Percentiles rank a stretch among this genome's conserved stretches.
These are phyloP conservation scores for Spathaspora arborariae DNA, from an alignment of 805 yeast species.

Conservation along the genomic window DNA sequence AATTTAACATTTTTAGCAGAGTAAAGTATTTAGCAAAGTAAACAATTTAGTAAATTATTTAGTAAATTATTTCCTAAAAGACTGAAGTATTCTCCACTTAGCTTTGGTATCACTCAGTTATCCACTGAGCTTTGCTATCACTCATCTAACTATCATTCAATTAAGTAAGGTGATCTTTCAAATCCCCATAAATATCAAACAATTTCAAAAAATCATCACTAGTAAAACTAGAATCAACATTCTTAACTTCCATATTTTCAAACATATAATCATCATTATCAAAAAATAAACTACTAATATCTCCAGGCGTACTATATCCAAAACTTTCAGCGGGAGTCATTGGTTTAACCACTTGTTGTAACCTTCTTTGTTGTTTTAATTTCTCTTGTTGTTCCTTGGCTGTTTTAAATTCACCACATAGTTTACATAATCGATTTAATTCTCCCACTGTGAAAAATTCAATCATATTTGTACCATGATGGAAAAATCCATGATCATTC, in stretches of 20 bases:
- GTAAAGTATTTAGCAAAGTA: too few species aligned
- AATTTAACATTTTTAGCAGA: too few species aligned
- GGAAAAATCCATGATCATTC: constrained; percentile 23
- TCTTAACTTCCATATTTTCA: constrained; percentile 9
- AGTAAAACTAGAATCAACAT: constrained; percentile 9
- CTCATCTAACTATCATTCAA: too few species aligned
- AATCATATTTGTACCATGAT: constrained; percentile 37
- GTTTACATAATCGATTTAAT: constrained; percentile 28
- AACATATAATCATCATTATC: constrained; percentile 6
- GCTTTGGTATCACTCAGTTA: too few species aligned
- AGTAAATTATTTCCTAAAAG: too few species aligned
- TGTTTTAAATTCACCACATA: constrained; percentile 36
- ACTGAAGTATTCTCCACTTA: too few species aligned
- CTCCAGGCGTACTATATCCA: background rate
- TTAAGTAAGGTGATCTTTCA: too few species aligned
- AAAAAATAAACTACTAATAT: background rate
- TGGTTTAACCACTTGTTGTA: background rate
- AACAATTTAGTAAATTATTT: too few species aligned
- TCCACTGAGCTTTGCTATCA: too few species aligned
- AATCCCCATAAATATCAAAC: constrained; percentile 33
- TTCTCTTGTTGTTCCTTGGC: constrained; percentile 29
- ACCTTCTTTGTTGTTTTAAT: constrained; percentile 2
- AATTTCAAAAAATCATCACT: constrained; percentile 34
- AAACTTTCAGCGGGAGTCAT: background rate
- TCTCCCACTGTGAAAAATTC: constrained; percentile 35